These are phyloP conservation scores for Solanum etuberosum DNA, from an alignment of 257 asterid genomes.

Conservation along the genomic window DNA sequence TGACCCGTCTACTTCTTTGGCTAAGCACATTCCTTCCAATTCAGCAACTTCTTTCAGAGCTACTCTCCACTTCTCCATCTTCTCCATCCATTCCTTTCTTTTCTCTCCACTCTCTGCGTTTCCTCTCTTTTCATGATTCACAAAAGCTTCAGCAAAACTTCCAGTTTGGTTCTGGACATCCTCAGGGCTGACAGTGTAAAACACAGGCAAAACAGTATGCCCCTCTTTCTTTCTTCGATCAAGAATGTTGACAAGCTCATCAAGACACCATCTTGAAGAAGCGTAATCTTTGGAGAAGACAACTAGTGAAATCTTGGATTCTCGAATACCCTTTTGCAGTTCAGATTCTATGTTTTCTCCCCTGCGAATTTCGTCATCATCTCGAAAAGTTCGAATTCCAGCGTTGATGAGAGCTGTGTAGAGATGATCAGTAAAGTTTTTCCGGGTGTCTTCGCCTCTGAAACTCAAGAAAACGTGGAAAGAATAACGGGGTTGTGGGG, in stretches of 20 bases:
- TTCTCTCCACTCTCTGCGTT: not conserved
- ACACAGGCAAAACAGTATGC: constrained; percentile 4
- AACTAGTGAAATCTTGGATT: constrained; percentile 4
- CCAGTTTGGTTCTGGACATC: constrained; percentile 5
- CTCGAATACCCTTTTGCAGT: constrained; percentile 5
- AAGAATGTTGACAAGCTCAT: constrained; percentile 10
- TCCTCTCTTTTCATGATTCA: not conserved
- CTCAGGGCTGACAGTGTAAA: constrained; percentile 7
- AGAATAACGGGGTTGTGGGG: not conserved
- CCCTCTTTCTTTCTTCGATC: not conserved
- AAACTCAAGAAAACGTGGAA: constrained; percentile 12
- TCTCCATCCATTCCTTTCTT: not conserved
- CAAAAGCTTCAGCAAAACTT: constrained; percentile 3
- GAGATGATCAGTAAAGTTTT: constrained; percentile 10
- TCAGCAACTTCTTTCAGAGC: constrained; percentile 6
- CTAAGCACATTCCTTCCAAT: constrained; percentile 4
- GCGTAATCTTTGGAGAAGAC: constrained; percentile 9
- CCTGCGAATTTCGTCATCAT: constrained; percentile 9
- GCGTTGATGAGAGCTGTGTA: constrained; percentile 8
- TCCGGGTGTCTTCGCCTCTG: constrained; percentile 13
- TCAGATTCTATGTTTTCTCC: constrained; percentile 7
- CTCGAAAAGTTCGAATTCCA: constrained; percentile 9
- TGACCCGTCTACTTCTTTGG: constrained; percentile 3
- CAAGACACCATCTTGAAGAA: constrained; percentile 15
- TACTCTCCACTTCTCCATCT: constrained; percentile 4